Percentiles rank a stretch among this genome's conserved stretches.
phyloP scores from a whole-genome alignment of 805 yeast genomes.

The Candida patagonica region DNA sequence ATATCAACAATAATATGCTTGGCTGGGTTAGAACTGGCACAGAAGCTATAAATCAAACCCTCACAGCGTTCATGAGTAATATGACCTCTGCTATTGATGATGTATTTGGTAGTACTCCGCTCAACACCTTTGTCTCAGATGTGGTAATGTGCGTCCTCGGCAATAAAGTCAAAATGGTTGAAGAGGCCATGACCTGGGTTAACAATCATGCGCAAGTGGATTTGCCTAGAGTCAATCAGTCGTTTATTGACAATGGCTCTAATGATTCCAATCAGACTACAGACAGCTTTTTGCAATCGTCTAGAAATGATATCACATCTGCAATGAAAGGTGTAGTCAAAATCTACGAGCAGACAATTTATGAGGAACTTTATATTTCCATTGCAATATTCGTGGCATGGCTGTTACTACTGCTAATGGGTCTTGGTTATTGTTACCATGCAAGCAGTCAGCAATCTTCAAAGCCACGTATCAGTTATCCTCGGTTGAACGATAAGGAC shows the following conservation, averaged over 20 bases:
- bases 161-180: constrained; percentile 54
- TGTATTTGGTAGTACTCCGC: constrained; percentile 59
- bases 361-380: neutral
- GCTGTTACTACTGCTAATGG: neutral
- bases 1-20: constrained; percentile 55
- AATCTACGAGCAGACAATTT: neutral
- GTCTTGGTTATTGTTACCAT: neutral
- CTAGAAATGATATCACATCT: neutral
- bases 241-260: neutral
- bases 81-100: constrained; percentile 50
- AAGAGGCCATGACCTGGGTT: constrained; percentile 73
- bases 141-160: constrained; percentile 76
- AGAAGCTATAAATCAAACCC: constrained; percentile 47
- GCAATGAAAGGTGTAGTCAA: neutral
- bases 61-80: constrained; percentile 44
- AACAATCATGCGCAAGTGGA: constrained; percentile 49
- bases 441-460: neutral
- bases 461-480: neutral
- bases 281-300: neutral
- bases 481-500: too few species aligned
- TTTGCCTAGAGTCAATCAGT: constrained; percentile 42
- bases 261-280: neutral
- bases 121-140: constrained; percentile 52
- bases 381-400: neutral
- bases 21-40: constrained; percentile 58